These are phyloP conservation scores for Phytophthora tubulina DNA, from an alignment of 352 stramenopile genomes.

Conservation along the genomic window DNA sequence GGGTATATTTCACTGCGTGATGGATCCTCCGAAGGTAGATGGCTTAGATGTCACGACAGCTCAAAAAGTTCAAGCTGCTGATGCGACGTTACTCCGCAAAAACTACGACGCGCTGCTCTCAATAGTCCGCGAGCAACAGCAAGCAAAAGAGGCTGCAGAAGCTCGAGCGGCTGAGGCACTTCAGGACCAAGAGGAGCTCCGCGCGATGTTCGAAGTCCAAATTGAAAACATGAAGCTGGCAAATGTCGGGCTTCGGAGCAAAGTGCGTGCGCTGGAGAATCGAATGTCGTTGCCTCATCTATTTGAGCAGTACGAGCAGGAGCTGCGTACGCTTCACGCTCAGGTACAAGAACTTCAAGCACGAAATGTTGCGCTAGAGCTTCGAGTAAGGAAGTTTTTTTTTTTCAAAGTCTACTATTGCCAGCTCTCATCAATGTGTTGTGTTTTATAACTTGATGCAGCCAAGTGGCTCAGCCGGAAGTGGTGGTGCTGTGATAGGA, in stretches of 20 bases:
- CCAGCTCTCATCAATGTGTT: background rate
- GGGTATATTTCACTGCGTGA: slow-evolving; percentile 40
- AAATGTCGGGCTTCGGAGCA: slow-evolving; percentile 67
- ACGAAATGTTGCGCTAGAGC: slow-evolving; percentile 73
- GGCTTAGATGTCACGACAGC: slow-evolving; percentile 65
- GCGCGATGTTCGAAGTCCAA: slow-evolving; percentile 69
- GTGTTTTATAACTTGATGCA: slow-evolving; percentile 2
- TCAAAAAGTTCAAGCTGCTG: slow-evolving; percentile 60
- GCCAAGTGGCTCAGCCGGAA: slow-evolving; percentile 15
- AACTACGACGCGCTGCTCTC: slow-evolving; percentile 86
- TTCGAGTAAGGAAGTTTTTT: slow-evolving; percentile 44
- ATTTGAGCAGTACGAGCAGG: slow-evolving; percentile 82
- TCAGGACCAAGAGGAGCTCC: slow-evolving; percentile 64
- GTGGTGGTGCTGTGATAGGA: background rate
- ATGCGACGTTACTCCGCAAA: slow-evolving; percentile 71
- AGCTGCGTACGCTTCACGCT: slow-evolving; percentile 58
- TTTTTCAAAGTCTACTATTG: background rate
- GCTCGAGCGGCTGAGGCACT: slow-evolving; percentile 47
- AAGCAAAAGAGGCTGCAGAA: slow-evolving; percentile 66
- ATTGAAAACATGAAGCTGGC: slow-evolving; percentile 84
- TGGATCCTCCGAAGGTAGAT: slow-evolving; percentile 57
- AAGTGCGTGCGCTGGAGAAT: slow-evolving; percentile 71
- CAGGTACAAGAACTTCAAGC: slow-evolving; percentile 69
- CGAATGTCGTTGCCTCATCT: slow-evolving; percentile 55
- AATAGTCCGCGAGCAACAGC: slow-evolving; percentile 79